Base-by-base conservation (phyloP, 176 grass and related monocot genomes). In the Alloteropsis semialata region DNA sequence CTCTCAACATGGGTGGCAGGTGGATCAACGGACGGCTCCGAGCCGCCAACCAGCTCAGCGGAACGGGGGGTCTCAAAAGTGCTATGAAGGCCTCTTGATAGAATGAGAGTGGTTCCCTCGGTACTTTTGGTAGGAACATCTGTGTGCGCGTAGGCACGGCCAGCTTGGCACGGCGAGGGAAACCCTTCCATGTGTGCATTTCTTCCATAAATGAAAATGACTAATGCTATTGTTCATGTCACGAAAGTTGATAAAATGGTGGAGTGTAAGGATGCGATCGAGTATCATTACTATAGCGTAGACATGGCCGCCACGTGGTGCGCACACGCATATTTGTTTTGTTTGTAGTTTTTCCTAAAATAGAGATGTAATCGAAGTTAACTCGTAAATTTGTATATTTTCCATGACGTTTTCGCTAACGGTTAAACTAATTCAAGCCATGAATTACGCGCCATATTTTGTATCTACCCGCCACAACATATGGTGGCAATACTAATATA, bases 41-140 rank as follows among this genome's bases (percentile, higher is more conserved):
- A 70, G 50, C 62, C 22, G 21, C 30, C 22, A 42, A 18, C 59
- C 83, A 85, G 83, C 50, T 78, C 74, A 71, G 10, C 65, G 10
- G 21, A 37, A 8, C 24, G 11, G 32, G 32, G 18, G 33, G 68
- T 12, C 62, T 43, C 61, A 46, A 48, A 49, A 42, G 53, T 44
- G 69, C 15, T 30, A 49, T 25, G 42, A 28, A 73, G 28, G 41
- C 10, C 45, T 19, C 27, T 25, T 72, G 53, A 34, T 41, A n/a
- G n/a, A n/a, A n/a, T n/a, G n/a, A n/a, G n/a, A 14, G 17, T 51
- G 6, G 25, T 17, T 57, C n/a, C 19, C 5, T 62, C 25, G 17
- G 51, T 25, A 29, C 30, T 39, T 75, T 81, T 32, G 38, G 65
- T 22, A 22, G 21, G 11, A 32, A 24, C 33, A 41, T 65, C 18